A percentile compares a stretch with the other conserved stretches of the same genome.
Evolutionary conservation across 495 filamentous ascomycete species (phyloP).

Genomic region (Neurospora hispaniola): DNA sequence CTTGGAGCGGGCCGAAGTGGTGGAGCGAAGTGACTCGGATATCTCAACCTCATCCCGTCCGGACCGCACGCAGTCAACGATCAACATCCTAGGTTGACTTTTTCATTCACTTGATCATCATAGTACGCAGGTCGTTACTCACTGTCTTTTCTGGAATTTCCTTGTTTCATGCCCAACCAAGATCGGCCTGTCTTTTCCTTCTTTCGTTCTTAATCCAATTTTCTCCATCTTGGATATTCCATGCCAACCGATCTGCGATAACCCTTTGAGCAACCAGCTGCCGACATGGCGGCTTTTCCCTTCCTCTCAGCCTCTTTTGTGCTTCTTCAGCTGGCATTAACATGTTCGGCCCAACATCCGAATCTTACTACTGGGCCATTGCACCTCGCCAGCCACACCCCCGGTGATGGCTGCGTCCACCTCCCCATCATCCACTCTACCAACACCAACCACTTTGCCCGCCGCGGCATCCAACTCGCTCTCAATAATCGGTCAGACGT

Average conservation of each 20-base stretch:
- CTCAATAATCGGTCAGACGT: conserved; percentile 39
- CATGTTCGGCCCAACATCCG: neutral
- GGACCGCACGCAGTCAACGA: neutral
- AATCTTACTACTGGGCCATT: neutral
- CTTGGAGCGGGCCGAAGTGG: neutral
- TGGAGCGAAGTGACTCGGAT: neutral
- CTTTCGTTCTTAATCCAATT: neutral
- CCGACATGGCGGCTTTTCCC: neutral
- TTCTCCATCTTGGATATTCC: neutral
- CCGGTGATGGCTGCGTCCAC: conserved; percentile 27
- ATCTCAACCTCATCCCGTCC: neutral
- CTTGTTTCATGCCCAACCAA: neutral
- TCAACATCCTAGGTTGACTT: neutral
- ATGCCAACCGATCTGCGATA: neutral
- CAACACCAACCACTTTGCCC: conserved; percentile 30
- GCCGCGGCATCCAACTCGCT: conserved; percentile 29
- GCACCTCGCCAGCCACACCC: neutral
- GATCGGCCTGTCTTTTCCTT: neutral
- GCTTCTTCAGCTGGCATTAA: neutral
- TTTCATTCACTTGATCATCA: neutral
- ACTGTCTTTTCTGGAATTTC: neutral
- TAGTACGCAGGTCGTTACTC: neutral
- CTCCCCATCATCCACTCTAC: conserved; percentile 38
- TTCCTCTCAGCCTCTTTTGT: neutral
- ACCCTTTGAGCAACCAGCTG: neutral